phyloP scores from a whole-genome alignment of 768 basidiomycete genomes.

The Panellus pusillus region DNA sequence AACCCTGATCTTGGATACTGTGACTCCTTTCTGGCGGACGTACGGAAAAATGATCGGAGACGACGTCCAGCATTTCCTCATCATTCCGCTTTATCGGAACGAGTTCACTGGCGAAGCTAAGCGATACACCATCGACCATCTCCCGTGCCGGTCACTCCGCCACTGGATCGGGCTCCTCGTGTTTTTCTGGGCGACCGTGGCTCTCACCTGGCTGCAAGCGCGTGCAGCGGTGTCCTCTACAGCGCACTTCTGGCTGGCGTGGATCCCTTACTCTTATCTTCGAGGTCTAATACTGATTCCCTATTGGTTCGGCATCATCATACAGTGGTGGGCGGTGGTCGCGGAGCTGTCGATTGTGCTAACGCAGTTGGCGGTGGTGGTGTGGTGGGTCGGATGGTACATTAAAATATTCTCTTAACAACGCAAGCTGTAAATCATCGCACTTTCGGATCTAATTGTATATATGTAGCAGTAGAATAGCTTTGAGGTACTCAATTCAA shows the following conservation, averaged over 20 bases:
- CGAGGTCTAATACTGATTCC: slow-evolving; percentile 64
- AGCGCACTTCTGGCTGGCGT: slow-evolving; percentile 52
- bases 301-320: slow-evolving; percentile 61
- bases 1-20: slow-evolving; percentile 72
- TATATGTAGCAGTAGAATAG: not conserved
- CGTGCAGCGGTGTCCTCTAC: slow-evolving; percentile 59
- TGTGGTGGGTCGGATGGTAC: slow-evolving; percentile 80
- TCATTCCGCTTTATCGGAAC: slow-evolving; percentile 80
- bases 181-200: slow-evolving; percentile 50
- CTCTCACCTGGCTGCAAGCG: slow-evolving; percentile 52
- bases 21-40: slow-evolving; percentile 78
- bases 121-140: slow-evolving; percentile 54
- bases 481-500: too few species aligned
- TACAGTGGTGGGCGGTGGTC: slow-evolving; percentile 68
- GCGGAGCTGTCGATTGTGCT: slow-evolving; percentile 58
- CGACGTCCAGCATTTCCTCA: slow-evolving; percentile 77
- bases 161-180: slow-evolving; percentile 67
- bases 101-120: slow-evolving; percentile 80
- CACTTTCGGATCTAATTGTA: slow-evolving; percentile 5
- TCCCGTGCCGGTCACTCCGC: slow-evolving; percentile 63
- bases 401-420: slow-evolving; percentile 46
- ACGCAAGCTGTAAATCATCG: slow-evolving; percentile 12
- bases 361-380: slow-evolving; percentile 55
- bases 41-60: slow-evolving; percentile 82
- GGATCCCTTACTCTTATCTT: slow-evolving; percentile 60